Evolutionary conservation across 768 basidiomycete species (phyloP).

Genomic region (Phaeolepiota aurea): DNA sequence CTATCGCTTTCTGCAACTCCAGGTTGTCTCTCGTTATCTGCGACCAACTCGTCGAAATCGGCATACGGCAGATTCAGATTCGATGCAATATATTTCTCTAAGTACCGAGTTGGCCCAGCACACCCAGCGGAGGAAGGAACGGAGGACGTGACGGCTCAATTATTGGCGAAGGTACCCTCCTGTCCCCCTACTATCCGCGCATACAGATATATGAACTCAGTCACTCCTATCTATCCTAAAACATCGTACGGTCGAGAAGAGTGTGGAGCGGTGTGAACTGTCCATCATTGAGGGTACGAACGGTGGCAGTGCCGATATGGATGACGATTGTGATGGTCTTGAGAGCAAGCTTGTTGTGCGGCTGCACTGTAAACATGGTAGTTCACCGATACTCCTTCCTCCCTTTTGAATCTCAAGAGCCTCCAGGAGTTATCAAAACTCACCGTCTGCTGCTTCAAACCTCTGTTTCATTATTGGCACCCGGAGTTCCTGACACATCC

Average conservation of each 20-base stretch:
- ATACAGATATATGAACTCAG: too few relatives aligned
- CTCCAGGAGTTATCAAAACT: constrained; percentile 70
- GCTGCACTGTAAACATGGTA: constrained; percentile 80
- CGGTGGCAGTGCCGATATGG: constrained; percentile 21
- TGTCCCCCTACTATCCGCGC: not conserved
- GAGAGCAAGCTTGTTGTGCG: constrained; percentile 69
- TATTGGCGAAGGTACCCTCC: constrained; percentile 54
- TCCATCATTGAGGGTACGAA: constrained; percentile 48
- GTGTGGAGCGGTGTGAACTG: constrained; percentile 70
- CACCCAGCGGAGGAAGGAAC: constrained; percentile 10
- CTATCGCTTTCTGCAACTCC: constrained; percentile 58
- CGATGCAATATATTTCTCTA: constrained; percentile 59
- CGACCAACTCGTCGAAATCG: constrained; percentile 74
- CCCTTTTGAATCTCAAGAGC: constrained; percentile 2
- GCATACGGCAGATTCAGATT: constrained; percentile 79
- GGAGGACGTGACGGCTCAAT: constrained; percentile 48
- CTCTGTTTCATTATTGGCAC: constrained; percentile 52
- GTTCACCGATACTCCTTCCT: constrained; percentile 5
- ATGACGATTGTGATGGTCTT: constrained; percentile 47
- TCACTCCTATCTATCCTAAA: constrained; percentile 67
- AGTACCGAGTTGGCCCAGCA: constrained; percentile 36
- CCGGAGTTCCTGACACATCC: constrained; percentile 48
- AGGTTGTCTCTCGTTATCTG: constrained; percentile 54
- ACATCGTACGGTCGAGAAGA: constrained; percentile 67
- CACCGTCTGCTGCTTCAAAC: constrained; percentile 61